Evolutionary conservation across 768 basidiomycete species (phyloP).

Genomic region (Steccherinum ochraceum): DNA sequence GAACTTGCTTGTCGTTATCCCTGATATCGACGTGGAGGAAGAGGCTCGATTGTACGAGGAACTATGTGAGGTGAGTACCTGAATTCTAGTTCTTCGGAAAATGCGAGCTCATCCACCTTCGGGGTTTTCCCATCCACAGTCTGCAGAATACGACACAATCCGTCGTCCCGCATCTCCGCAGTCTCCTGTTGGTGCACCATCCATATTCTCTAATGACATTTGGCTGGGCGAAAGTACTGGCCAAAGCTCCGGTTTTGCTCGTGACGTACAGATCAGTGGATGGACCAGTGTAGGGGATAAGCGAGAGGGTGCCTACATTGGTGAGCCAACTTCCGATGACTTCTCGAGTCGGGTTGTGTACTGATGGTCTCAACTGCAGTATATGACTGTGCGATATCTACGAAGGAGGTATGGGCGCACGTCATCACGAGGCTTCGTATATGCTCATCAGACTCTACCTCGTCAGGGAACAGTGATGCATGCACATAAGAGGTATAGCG

Average conservation of each 20-base stretch:
- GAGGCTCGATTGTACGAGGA: conserved; percentile 64
- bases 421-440: neutral
- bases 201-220: conserved; percentile 28
- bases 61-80: conserved; percentile 41
- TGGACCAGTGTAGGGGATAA: conserved; percentile 72
- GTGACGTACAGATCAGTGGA: conserved; percentile 57
- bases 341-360: neutral
- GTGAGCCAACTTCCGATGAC: conserved; percentile 28
- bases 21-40: conserved; percentile 61
- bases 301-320: conserved; percentile 58
- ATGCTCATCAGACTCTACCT: neutral
- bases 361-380: conserved; percentile 35
- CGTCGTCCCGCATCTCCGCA: neutral
- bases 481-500: conserved; percentile 60
- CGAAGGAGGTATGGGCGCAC: conserved; percentile 40
- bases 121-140: too few species aligned
- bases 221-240: conserved; percentile 61
- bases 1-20: conserved; percentile 29
- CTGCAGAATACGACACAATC: neutral
- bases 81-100: too few species aligned
- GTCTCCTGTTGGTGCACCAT: conserved; percentile 6
- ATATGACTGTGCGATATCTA: conserved; percentile 65
- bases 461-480: conserved; percentile 55
- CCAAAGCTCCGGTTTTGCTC: conserved; percentile 48
- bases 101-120: too few species aligned